Evolutionary conservation across 495 filamentous ascomycete genomes (phyloP), one percentile per base, ranked within the genome.

Genomic region (Haplographium delicatum): DNA sequence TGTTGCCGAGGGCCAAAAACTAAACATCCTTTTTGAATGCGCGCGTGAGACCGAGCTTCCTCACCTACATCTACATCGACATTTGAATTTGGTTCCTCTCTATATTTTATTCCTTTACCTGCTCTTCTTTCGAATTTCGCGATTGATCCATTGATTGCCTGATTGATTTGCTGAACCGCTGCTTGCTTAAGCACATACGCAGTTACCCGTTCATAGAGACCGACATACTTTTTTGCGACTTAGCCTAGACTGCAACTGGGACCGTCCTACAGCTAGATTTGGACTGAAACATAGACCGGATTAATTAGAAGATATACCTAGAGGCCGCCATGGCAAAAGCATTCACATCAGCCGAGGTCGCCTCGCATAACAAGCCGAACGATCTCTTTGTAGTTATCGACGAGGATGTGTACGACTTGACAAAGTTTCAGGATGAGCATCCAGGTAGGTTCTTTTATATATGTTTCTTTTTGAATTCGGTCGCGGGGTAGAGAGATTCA

Each of bases 241-340:
- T 11, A 1, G 23, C 20, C 24, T 25, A 24, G 22, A 18, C 11
- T 19, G 28, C 28, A 16, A 22, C n/a, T n/a, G n/a, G n/a, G n/a
- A n/a, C n/a, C n/a, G n/a, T n/a, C n/a, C n/a, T n/a, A n/a, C n/a
- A n/a, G n/a, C n/a, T n/a, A n/a, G n/a, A n/a, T n/a, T n/a, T n/a
- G n/a, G n/a, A n/a, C n/a, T n/a, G n/a, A n/a, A n/a, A n/a, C n/a
- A n/a, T n/a, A n/a, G n/a, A n/a, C n/a, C n/a, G 39, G 39, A 43
- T 43, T 22, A 22, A 43, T 8, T 8, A 16, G 34, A 38, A 38
- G 34, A n/a, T n/a, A n/a, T n/a, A n/a, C n/a, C n/a, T n/a, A n/a
- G n/a, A n/a, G n/a, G n/a, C n/a, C n/a, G n/a, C n/a, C n/a, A 98
- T 98, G 93, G 85, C 91, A 19, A 86, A 95, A 69, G 84, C 75